Conservation (phyloP, 169 alveolate species). For the Perkinsus olseni region DNA sequence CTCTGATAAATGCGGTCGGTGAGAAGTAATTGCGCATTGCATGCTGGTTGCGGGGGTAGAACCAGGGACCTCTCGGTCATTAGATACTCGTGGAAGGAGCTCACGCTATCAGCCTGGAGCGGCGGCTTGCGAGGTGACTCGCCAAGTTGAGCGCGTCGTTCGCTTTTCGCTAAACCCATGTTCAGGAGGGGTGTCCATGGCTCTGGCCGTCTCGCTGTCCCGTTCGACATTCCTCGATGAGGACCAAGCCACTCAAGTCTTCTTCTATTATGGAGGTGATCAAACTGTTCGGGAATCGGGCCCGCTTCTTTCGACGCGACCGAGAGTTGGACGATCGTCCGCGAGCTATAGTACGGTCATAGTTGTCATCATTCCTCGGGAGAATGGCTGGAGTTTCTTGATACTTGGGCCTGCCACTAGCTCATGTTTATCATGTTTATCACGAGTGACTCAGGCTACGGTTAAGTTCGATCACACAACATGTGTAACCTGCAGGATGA, state of each 20-base stretch:
- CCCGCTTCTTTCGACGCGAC: too few relatives aligned
- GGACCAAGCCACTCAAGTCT: not conserved
- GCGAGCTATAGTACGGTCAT: too few relatives aligned
- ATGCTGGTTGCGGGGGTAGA: not conserved
- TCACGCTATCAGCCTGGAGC: not conserved
- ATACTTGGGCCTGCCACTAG: too few relatives aligned
- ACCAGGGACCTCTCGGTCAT: not conserved
- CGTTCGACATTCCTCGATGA: not conserved
- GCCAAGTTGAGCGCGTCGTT: not conserved
- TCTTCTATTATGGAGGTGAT: not conserved
- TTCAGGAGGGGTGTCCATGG: not conserved
- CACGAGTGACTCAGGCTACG: too few relatives aligned
- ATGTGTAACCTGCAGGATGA: too few relatives aligned
- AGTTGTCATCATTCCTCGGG: too few relatives aligned
- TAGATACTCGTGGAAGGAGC: not conserved
- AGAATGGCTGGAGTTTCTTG: too few relatives aligned
- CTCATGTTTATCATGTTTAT: too few relatives aligned
- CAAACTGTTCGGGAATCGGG: not conserved
- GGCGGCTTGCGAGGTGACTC: not conserved
- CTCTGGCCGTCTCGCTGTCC: not conserved
- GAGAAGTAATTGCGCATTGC: not conserved
- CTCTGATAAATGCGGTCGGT: not conserved
- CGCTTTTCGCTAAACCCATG: not conserved
- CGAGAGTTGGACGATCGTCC: too few relatives aligned
- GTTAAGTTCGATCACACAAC: too few relatives aligned